Base-by-base conservation (phyloP, 768 basidiomycete genomes). In the Sarcodon sp. region DNA sequence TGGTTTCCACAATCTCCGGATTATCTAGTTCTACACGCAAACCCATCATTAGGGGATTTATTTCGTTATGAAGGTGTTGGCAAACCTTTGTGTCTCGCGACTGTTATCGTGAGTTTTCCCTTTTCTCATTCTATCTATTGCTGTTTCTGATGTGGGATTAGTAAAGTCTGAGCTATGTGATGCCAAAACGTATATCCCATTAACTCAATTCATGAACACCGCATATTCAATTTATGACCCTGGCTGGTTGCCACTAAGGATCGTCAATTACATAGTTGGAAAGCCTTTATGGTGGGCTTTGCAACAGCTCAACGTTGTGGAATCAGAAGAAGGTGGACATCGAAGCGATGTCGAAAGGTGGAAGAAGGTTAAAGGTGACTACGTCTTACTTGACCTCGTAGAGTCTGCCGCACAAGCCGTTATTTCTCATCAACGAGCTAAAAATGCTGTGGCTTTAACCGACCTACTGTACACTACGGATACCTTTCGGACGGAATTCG, bases 261-360 rank as follows among this genome's bases (percentile, higher is more conserved):
- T 38, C 37, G 37, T 5, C 37, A 38, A 38, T 18, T 38, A 38
- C 37, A 18, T 38, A 13, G 18, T 38, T 5, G 37, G 37, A 38
- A 38, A 38, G 37, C 18, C 37, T 13, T 18, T 13, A 38, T 38
- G 13, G 37, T 13, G 37, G 12, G 37, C 83, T 3, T 72, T 92
- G 49, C 79, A 83, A 52, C 86, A 87, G 53, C 67, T 82, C n/a
- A 82, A 78, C 21, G 64, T 91, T 3, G 76, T 85, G 6, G 76
- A 75, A 15, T 58, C 65, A 3, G 83, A 86, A 43, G 82, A 83
- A 1, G 35, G 33, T 16, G 56, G 59, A 21, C 66, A 63, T 32
- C 65, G 70, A 21, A 65, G 65, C 35, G 69, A 72, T 35, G 56
- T 57, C 6, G 67, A 71, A 47, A 62, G 67, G 48, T 79, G 77